Evolutionary conservation across 768 basidiomycete species (phyloP).

Genomic region (Hygrocybe punicea): DNA sequence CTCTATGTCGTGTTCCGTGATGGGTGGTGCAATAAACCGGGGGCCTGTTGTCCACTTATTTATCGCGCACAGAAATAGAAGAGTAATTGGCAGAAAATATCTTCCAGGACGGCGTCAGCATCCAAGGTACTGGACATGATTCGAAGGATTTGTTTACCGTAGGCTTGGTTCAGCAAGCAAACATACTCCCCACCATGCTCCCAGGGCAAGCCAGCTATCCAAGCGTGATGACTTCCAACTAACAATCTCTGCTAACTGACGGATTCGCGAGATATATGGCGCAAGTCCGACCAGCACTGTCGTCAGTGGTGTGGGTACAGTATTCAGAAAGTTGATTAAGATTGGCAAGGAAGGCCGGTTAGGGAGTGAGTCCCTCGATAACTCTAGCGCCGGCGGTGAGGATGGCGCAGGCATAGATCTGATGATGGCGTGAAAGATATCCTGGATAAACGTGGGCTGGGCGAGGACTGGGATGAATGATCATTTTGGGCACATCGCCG

Average conservation of each 20-base stretch:
- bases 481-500: no score
- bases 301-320: conserved; percentile 61
- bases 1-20: conserved; percentile 54
- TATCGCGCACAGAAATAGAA: conserved; percentile 40
- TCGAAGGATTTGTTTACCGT: conserved; percentile 38
- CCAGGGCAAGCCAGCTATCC: conserved; percentile 64
- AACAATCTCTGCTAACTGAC: conserved; percentile 45
- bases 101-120: conserved; percentile 31
- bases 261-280: conserved; percentile 46
- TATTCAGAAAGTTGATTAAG: conserved; percentile 43
- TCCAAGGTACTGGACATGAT: conserved; percentile 9
- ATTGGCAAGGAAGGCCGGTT: background rate
- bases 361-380: background rate
- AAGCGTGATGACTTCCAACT: conserved; percentile 60
- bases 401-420: no score
- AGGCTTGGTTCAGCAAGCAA: conserved; percentile 52
- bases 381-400: no score
- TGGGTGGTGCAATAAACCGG: background rate
- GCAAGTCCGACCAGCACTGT: conserved; percentile 59
- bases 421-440: background rate
- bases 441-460: no score
- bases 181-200: conserved; percentile 74
- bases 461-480: no score
- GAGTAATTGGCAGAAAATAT: conserved; percentile 54
- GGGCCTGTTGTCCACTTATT: conserved; percentile 22